Conservation (phyloP, 331 rosid species). For the Telfairia occidentalis region DNA sequence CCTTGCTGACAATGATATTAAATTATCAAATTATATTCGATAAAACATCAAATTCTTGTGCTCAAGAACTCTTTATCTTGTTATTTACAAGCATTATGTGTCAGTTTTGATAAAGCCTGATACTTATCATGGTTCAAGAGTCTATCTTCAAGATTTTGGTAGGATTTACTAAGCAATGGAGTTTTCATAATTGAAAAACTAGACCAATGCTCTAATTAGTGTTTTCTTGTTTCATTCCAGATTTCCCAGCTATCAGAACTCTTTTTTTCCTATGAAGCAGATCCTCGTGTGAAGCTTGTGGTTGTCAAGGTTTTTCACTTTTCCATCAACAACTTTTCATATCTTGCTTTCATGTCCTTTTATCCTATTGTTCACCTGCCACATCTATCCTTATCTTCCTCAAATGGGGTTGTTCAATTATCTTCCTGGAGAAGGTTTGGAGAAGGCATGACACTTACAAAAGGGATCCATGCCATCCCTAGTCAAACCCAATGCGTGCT, state of each 20-base stretch:
- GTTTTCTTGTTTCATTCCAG: slow-evolving; percentile 22
- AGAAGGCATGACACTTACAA: neutral
- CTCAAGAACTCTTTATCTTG: neutral
- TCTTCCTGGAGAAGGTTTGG: neutral
- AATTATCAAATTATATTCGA: neutral
- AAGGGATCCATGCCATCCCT: neutral
- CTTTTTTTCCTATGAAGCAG: slow-evolving; percentile 41
- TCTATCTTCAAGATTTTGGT: neutral
- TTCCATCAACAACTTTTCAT: neutral
- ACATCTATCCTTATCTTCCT: neutral
- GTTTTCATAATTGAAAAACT: neutral
- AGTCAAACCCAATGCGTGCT: too few relatives aligned
- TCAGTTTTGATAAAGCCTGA: neutral
- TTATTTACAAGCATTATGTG: neutral
- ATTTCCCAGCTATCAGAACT: slow-evolving; percentile 50
- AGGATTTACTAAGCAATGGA: neutral
- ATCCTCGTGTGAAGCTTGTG: slow-evolving; percentile 54
- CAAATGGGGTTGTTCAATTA: neutral
- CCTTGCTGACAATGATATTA: neutral
- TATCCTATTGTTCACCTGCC: neutral
- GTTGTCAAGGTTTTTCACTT: slow-evolving; percentile 50
- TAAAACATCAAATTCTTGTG: neutral
- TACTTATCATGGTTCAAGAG: neutral
- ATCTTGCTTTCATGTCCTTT: neutral
- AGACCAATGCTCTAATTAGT: neutral